Percentiles rank a stretch among this genome's conserved stretches.
These are phyloP conservation scores for Candida cerambycidarum DNA, from an alignment of 805 yeast species.

Conservation along the genomic window DNA sequence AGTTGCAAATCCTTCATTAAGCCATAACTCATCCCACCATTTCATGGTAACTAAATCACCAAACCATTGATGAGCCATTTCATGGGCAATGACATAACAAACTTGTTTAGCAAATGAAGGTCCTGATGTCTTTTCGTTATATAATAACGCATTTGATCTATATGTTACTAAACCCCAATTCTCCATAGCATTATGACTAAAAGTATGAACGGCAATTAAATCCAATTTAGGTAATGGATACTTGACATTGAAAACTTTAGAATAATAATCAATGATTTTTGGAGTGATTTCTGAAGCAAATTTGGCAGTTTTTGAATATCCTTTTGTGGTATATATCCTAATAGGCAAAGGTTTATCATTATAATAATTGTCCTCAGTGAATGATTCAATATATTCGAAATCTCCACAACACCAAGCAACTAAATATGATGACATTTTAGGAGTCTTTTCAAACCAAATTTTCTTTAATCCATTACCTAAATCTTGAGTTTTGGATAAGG, in stretches of 20 bases:
- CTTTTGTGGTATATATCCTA: conserved; percentile 53
- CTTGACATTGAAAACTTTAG: conserved; percentile 46
- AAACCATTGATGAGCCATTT: conserved; percentile 90
- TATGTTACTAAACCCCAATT: conserved; percentile 81
- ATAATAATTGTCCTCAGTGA: conserved; percentile 37
- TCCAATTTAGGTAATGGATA: conserved; percentile 84
- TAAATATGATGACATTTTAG: conserved; percentile 55
- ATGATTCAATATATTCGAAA: conserved; percentile 51
- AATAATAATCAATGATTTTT: conserved; percentile 50
- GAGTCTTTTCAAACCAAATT: conserved; percentile 46
- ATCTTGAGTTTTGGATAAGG: conserved; percentile 20
- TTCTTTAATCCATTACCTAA: conserved; percentile 17
- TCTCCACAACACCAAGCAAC: conserved; percentile 62
- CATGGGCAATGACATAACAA: conserved; percentile 81
- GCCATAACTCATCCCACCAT: conserved; percentile 93
- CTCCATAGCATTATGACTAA: conserved; percentile 88
- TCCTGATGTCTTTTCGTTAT: conserved; percentile 46
- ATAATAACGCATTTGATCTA: conserved; percentile 55
- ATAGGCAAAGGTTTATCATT: conserved; percentile 46
- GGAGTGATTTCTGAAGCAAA: conserved; percentile 50
- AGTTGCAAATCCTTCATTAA: conserved; percentile 88
- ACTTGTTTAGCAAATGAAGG: conserved; percentile 63
- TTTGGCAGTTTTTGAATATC: conserved; percentile 45
- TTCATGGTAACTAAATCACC: conserved; percentile 88
- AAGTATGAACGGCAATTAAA: conserved; percentile 74